phyloP scores from a whole-genome alignment of 73 alveolate genomes.

The Halteria grandinella region DNA sequence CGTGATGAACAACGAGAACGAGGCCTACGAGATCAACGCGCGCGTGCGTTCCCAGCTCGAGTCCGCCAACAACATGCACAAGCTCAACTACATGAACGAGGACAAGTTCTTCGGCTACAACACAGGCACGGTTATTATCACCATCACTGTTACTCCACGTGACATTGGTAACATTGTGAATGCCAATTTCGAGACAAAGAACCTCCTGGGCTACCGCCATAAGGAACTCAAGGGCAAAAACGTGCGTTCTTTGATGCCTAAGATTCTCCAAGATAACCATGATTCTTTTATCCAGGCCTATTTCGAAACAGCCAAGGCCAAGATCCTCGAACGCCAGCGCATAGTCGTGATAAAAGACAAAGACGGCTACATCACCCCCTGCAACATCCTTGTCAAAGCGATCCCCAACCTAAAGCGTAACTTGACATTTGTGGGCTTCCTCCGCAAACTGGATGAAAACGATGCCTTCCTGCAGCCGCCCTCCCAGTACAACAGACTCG shows the following conservation, averaged over 20 bases:
- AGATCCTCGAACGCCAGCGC: conserved; percentile 13
- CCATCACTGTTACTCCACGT: conserved; percentile 39
- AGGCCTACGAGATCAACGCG: neutral
- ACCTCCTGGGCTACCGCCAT: conserved; percentile 9
- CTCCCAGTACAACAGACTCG: conserved; percentile 16
- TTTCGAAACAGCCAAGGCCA: conserved; percentile 50
- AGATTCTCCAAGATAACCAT: conserved; percentile 37
- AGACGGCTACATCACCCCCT: conserved; percentile 5
- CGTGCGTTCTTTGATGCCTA: conserved; percentile 46
- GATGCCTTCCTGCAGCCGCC: conserved; percentile 46
- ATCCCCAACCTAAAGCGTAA: conserved; percentile 28
- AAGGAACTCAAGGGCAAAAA: conserved; percentile 39
- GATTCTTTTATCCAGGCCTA: conserved; percentile 19
- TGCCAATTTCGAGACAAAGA: conserved; percentile 44
- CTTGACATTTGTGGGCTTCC: conserved; percentile 31
- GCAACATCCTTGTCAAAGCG: conserved; percentile 41
- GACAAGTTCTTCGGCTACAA: conserved; percentile 44
- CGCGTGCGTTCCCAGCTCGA: neutral
- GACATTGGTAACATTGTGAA: conserved; percentile 47
- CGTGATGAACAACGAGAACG: conserved; percentile 52
- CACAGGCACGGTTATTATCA: conserved; percentile 19
- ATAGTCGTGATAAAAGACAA: conserved; percentile 17
- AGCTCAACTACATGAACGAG: conserved; percentile 3
- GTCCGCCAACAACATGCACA: neutral
- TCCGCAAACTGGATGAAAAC: conserved; percentile 4